Percentiles rank a stretch among this genome's conserved stretches.
Evolutionary conservation across 2,329 filamentous ascomycete genomes (phyloP).

Genomic region (Colletotrichum destructivum): DNA sequence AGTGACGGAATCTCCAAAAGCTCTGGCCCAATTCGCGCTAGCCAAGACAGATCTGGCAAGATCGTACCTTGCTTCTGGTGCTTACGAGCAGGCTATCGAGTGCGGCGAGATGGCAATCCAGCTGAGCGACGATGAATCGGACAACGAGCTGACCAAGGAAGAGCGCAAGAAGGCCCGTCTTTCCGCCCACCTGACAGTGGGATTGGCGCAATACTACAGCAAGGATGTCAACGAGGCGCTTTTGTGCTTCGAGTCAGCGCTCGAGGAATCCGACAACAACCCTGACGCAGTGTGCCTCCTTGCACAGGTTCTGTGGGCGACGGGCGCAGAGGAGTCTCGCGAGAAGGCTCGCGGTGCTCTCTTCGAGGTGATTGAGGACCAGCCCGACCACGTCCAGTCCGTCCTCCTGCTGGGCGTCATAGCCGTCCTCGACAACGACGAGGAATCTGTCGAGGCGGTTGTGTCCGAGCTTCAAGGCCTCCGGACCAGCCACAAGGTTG

Average conservation of each 20-base stretch:
- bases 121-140: constrained; percentile 80
- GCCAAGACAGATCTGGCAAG: constrained; percentile 90
- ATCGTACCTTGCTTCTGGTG: constrained; percentile 79
- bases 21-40: constrained; percentile 83
- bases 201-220: constrained; percentile 84
- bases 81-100: constrained; percentile 79
- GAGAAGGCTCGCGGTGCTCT: constrained; percentile 84
- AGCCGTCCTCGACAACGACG: constrained; percentile 84
- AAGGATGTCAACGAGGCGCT: constrained; percentile 79
- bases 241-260: constrained; percentile 82
- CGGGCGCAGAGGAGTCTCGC: constrained; percentile 81
- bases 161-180: constrained; percentile 80
- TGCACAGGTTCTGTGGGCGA: constrained; percentile 94
- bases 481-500: constrained; percentile 76
- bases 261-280: constrained; percentile 82
- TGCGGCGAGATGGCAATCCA: constrained; percentile 86
- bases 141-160: constrained; percentile 75
- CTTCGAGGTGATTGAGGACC: constrained; percentile 82
- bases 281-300: constrained; percentile 90
- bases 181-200: constrained; percentile 88
- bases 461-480: constrained; percentile 82
- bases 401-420: constrained; percentile 88
- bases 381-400: constrained; percentile 83
- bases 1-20: constrained; percentile 80
- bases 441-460: constrained; percentile 85